phyloP scores from a whole-genome alignment of 768 basidiomycete species.

The Mycena vitilis region DNA sequence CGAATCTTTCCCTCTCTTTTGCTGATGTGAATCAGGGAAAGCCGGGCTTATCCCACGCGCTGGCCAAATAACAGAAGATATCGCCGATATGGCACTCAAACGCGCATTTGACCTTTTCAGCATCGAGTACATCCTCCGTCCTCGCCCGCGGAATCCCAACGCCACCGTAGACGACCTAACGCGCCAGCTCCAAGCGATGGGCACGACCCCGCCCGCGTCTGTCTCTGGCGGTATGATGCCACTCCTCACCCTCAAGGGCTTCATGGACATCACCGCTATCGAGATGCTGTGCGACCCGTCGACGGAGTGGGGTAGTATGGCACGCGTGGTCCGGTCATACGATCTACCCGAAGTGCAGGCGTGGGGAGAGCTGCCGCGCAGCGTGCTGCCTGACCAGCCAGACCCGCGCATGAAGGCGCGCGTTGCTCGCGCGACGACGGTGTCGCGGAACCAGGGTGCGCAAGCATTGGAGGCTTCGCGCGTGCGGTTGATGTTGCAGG shows the following conservation, averaged over 20 bases:
- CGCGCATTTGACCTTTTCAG: slow-evolving; percentile 35
- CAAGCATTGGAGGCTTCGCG: slow-evolving; percentile 9
- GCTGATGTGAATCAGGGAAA: slow-evolving; percentile 16
- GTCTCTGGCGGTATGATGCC: slow-evolving; percentile 25
- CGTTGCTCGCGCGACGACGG: slow-evolving; percentile 9
- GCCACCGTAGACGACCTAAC: too few relatives aligned
- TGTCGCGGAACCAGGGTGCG: slow-evolving; percentile 7
- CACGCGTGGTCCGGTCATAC: slow-evolving; percentile 10
- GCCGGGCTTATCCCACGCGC: not conserved
- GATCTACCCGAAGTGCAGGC: slow-evolving; percentile 2
- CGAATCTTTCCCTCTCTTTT: not conserved
- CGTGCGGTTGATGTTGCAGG: slow-evolving; percentile 3
- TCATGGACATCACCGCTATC: slow-evolving; percentile 31
- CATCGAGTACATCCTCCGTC: slow-evolving; percentile 33
- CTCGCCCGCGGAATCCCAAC: not conserved
- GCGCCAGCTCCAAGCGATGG: too few relatives aligned
- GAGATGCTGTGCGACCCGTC: slow-evolving; percentile 31
- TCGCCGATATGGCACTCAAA: slow-evolving; percentile 28
- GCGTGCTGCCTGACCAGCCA: slow-evolving; percentile 28
- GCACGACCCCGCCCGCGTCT: too few relatives aligned
- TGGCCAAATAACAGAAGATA: slow-evolving; percentile 21
- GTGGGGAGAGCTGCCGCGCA: slow-evolving; percentile 11
- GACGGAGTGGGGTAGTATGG: slow-evolving; percentile 25
- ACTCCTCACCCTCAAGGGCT: slow-evolving; percentile 28
- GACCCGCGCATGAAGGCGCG: slow-evolving; percentile 26